These are phyloP conservation scores for Teratosphaeria destructans DNA, from an alignment of 2,329 filamentous ascomycete genomes.

Conservation along the genomic window DNA sequence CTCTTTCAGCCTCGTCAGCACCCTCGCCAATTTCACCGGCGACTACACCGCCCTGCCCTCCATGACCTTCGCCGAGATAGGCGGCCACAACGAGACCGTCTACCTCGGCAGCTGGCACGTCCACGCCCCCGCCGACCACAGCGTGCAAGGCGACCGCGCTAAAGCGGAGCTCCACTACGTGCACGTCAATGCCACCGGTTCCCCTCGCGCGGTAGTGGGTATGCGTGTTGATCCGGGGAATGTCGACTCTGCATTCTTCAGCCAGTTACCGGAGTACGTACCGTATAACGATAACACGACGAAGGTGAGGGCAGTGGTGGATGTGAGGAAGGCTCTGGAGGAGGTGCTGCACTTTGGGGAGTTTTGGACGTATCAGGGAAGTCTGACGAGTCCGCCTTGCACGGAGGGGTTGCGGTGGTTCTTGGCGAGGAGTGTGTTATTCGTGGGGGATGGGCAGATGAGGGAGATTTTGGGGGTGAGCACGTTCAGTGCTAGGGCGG, in stretches of 20 bases:
- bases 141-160: slow-evolving; percentile 32
- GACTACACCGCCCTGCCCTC: slow-evolving; percentile 31
- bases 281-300: slow-evolving; percentile 11
- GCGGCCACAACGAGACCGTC: slow-evolving; percentile 35
- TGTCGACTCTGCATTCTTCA: slow-evolving; percentile 20
- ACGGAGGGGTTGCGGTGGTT: slow-evolving; percentile 39
- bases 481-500: slow-evolving; percentile 34
- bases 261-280: slow-evolving; percentile 16
- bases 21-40: slow-evolving; percentile 13
- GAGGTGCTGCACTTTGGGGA: slow-evolving; percentile 32
- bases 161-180: slow-evolving; percentile 43
- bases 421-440: slow-evolving; percentile 32
- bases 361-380: slow-evolving; percentile 42
- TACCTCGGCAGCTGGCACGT: slow-evolving; percentile 44
- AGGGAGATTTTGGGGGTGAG: slow-evolving; percentile 34
- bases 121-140: slow-evolving; percentile 42
- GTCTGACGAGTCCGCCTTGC: slow-evolving; percentile 39
- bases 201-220: slow-evolving; percentile 36
- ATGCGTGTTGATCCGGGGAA: slow-evolving; percentile 38
- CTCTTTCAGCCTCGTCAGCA: slow-evolving; percentile 31
- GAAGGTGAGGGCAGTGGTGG: slow-evolving; percentile 21
- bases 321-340: slow-evolving; percentile 21
- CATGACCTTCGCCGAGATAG: slow-evolving; percentile 34
- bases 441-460: slow-evolving; percentile 39
- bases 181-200: slow-evolving; percentile 30